Base-by-base conservation (phyloP, 2,329 filamentous ascomycete species). In the Diaporthe humulicola region DNA sequence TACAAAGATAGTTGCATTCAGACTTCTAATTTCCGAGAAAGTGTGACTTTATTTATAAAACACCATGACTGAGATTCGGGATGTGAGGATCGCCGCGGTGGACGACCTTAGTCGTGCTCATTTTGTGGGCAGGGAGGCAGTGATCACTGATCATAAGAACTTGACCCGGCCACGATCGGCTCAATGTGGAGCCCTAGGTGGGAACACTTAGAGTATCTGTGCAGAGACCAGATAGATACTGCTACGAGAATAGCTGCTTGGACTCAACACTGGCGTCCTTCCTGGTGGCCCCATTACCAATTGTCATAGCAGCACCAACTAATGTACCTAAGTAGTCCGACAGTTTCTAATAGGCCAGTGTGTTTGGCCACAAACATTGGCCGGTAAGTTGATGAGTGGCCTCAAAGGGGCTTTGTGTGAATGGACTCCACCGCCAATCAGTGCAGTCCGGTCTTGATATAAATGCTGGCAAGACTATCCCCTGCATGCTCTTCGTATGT, bases 21-120 rank as follows among this genome's bases (percentile, higher is more conserved):
- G 25, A 54, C 70, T 48, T 22, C 40, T 78, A 77, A 17, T 40
- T 15, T 8, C 17, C 7, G 33, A 30, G 54, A 4, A 42, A 38
- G 28, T 5, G 38, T 64, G 28, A 8, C 15, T n/a, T 19, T 14
- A n/a, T n/a, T 19, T 14, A 5, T 52, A 15, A 52, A 10, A 15
- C 19, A 40, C 33, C 25, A 22, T 50, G 42, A 25, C 28, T 30
- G 8, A 17, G 3, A 3, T 19, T 50, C 33, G 9, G 45, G 33
- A 28, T 40, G n/a, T 25, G 33, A 54, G 14, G 17, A 28, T n/a
- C 9, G 5, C 42, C 14, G 15, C 22, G 36, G 33, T 28, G 45
- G 3, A 33, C 6, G 8, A 10, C 14, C 15, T 17, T 7, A 33
- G 8, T 17, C 33, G 30, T 52, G 30, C 48, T 45, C 58, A 19